Evolutionary conservation across 2,329 filamentous ascomycete species (phyloP), one percentile per base, ranked within the genome.

Genomic region (Leptographium wingfieldii): DNA sequence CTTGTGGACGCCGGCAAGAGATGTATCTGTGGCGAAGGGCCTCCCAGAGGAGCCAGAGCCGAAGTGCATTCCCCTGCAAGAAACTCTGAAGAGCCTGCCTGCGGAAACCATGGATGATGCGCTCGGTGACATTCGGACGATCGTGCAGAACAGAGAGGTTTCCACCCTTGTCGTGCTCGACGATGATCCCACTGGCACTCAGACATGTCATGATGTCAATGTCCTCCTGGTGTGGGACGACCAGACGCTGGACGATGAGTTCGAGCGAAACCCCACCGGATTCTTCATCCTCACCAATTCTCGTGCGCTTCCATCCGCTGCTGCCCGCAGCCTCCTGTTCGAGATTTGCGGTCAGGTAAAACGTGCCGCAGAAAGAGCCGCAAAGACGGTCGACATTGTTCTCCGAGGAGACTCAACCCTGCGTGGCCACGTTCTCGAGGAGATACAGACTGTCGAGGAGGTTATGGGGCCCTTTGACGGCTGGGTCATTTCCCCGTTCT

Each of bases 341-440:
- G 74, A 76, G 25, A 81, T 84, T 56, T 81, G 78, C 64, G 64
- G 64, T 4, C 80, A 80, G 61, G 64, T 84, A 3, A 68, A 74
- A 25, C 59, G 68, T 10, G 80, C 79, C 0, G 75, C 77, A 0
- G 66, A 67, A 2, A 11, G 38, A 16, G 67, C 69, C 4, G 71
- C 73, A 0, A 69, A 66, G 0, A 71, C 72, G 5, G 65, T 83
- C 33, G 80, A 84, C 55, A 73, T 84, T 6, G 81, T 84, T 0
- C 72, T 84, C 0, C 73, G 81, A 0, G 76, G 80, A 2, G 81
- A 84, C 61, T 82, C 79, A 3, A 84, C 80, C 67, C 82, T 96
- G 74, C 89, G 96, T 53, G 92, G 92, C 62, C 85, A 89, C 72
- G 92, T 88, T 76, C 89, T 91, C 29, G 81, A 95, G 16, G 95